Evolutionary conservation across 768 basidiomycete genomes (phyloP).

Genomic region (Trametes cubensis): DNA sequence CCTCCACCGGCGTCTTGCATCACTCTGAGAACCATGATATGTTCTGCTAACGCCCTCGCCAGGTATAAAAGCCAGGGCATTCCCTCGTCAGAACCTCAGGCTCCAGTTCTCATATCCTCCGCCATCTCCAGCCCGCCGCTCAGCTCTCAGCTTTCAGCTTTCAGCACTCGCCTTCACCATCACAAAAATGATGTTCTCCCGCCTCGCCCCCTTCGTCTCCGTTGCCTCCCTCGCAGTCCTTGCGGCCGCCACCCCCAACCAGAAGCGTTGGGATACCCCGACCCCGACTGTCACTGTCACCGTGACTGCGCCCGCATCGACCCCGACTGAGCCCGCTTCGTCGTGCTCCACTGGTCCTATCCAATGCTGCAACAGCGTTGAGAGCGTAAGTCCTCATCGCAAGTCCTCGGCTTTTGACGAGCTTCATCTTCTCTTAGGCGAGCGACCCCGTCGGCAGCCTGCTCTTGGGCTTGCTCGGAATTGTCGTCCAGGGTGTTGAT

Average conservation of each 20-base stretch:
- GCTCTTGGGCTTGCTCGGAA: conserved; percentile 14
- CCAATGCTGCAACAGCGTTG: conserved; percentile 16
- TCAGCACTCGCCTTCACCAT: background rate
- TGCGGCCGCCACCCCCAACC: conserved; percentile 21
- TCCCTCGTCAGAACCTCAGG: background rate
- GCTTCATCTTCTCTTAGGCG: background rate
- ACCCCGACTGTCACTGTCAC: conserved; percentile 10
- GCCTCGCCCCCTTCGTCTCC: conserved; percentile 4
- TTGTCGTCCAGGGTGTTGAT: conserved; percentile 7
- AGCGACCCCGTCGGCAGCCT: background rate
- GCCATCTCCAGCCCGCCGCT: background rate
- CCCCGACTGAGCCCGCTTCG: background rate
- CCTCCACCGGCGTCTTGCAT: too few relatives aligned
- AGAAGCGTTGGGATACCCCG: conserved; percentile 8
- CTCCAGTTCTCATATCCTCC: background rate
- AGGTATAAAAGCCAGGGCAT: conserved; percentile 2
- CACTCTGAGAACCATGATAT: background rate
- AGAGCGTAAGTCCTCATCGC: background rate
- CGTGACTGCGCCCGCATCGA: conserved; percentile 16
- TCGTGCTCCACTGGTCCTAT: conserved; percentile 17
- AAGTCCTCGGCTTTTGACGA: background rate
- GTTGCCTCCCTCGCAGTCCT: conserved; percentile 20
- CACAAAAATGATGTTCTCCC: conserved; percentile 3
- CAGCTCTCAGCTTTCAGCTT: background rate
- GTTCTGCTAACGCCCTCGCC: background rate